Percentiles rank a stretch among this genome's conserved stretches.
phyloP scores from a whole-genome alignment of 2,329 filamentous ascomycete species.

The Clonostachys byssicola region DNA sequence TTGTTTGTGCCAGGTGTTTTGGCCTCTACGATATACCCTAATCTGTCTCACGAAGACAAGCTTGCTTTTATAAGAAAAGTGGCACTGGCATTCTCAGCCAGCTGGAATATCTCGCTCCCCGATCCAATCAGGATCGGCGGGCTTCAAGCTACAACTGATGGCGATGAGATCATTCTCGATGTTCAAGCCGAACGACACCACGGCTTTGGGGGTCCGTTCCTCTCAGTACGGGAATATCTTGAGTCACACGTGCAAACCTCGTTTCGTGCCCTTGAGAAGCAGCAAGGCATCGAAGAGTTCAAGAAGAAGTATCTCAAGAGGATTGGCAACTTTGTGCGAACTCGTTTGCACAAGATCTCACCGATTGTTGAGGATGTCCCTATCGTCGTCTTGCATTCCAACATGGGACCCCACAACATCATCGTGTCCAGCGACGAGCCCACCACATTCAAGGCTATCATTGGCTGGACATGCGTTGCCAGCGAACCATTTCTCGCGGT shows the following conservation, averaged over 20 bases:
- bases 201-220: background rate
- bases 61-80: background rate
- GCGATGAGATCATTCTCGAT: background rate
- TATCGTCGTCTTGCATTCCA: conserved; percentile 7
- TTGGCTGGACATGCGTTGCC: conserved; percentile 8
- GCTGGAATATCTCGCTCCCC: background rate
- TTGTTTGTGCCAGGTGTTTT: background rate
- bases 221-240: background rate
- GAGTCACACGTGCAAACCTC: background rate
- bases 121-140: background rate
- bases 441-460: conserved; percentile 6
- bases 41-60: background rate
- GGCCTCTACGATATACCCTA: background rate
- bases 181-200: background rate
- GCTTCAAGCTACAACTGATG: background rate
- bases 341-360: conserved; percentile 4
- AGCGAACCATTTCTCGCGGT: conserved; percentile 7
- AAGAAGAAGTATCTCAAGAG: background rate
- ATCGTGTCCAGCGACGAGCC: conserved; percentile 5
- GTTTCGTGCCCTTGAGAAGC: background rate
- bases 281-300: background rate
- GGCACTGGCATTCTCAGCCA: background rate
- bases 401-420: conserved; percentile 9
- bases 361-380: conserved; percentile 7
- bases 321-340: background rate